Conservation (phyloP, 768 basidiomycete genomes). For the Suillus weaverae region DNA sequence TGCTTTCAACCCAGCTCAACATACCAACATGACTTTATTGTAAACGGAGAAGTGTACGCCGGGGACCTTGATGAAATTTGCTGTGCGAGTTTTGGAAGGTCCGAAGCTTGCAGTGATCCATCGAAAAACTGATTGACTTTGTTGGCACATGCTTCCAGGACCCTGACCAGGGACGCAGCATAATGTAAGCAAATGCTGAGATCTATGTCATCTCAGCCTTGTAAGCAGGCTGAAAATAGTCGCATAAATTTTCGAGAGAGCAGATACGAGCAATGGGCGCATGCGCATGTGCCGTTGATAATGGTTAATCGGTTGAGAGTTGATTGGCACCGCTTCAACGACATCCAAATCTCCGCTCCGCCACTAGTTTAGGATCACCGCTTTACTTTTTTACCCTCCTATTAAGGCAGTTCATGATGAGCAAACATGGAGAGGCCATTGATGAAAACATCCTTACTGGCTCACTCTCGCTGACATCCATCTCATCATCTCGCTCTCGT, state of each 20-base stretch:
- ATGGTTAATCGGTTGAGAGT: neutral
- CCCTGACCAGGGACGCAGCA: neutral
- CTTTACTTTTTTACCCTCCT: constrained; percentile 26
- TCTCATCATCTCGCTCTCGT: constrained; percentile 24
- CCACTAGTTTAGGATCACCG: neutral
- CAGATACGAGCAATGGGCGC: neutral
- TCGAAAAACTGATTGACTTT: neutral
- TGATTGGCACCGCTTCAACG: neutral
- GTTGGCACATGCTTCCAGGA: neutral
- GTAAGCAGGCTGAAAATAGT: neutral
- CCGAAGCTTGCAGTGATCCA: neutral
- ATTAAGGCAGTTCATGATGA: neutral
- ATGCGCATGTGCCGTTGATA: neutral
- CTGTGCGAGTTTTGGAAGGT: neutral
- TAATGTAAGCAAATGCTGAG: constrained; percentile 2
- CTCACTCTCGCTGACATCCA: constrained; percentile 11
- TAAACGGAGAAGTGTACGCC: neutral
- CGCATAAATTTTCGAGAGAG: neutral
- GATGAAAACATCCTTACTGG: constrained; percentile 17
- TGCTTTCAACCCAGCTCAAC: neutral
- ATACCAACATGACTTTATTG: neutral
- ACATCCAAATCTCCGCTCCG: neutral
- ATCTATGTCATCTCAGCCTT: neutral
- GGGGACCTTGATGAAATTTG: neutral
- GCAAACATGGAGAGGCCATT: neutral